Percentiles rank a stretch among this genome's conserved stretches.
These are phyloP conservation scores for Suhomyces ambrosiae DNA, from an alignment of 1,139 yeast species.

Conservation along the genomic window DNA sequence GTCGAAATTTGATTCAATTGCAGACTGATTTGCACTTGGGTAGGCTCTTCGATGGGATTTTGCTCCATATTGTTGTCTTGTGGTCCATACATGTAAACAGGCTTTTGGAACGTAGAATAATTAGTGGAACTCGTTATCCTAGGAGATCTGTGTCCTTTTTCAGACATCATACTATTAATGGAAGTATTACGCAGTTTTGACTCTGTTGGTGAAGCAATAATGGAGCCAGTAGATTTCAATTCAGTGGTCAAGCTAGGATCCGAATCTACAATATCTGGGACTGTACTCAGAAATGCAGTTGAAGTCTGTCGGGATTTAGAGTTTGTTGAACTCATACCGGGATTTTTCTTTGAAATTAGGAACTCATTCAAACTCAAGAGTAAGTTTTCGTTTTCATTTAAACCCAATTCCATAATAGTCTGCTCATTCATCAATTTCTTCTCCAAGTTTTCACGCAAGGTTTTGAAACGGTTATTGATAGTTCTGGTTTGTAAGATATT, in stretches of 20 bases:
- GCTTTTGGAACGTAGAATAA: background rate
- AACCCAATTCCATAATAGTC: conserved; percentile 14
- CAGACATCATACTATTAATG: conserved; percentile 1
- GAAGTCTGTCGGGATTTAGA: too few relatives aligned
- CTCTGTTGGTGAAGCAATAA: background rate
- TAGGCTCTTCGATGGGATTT: too few relatives aligned
- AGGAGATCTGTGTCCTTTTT: background rate
- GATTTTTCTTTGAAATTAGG: conserved; percentile 9
- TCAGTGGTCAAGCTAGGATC: too few relatives aligned
- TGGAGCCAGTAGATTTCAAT: background rate
- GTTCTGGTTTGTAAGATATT: conserved; percentile 33
- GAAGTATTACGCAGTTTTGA: conserved; percentile 2
- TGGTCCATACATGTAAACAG: background rate
- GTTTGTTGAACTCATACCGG: background rate
- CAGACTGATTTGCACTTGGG: too few relatives aligned
- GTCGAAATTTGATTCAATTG: background rate
- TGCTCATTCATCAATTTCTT: conserved; percentile 22
- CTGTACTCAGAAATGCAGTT: too few relatives aligned
- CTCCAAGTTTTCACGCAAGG: conserved; percentile 27
- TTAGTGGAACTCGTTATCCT: background rate
- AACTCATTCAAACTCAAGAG: conserved; percentile 24
- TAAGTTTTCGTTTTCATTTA: conserved; percentile 33
- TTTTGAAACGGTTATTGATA: conserved; percentile 31
- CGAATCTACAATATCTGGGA: too few relatives aligned
- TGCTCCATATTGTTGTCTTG: too few relatives aligned